Conservation (phyloP, 139 green algal genomes). For the Spirogloea muscicola region DNA sequence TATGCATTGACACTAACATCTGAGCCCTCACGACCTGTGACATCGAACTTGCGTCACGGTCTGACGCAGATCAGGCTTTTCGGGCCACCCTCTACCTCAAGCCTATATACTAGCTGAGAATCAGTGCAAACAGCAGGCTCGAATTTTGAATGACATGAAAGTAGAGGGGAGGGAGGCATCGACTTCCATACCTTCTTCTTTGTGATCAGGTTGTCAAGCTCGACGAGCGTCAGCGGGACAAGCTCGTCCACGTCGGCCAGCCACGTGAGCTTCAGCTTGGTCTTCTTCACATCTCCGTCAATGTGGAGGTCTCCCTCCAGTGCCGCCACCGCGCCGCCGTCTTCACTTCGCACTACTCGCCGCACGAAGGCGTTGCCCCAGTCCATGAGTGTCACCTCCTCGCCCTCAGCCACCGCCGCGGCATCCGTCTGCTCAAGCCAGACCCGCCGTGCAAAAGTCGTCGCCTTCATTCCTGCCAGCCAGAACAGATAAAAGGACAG, state of each 20-base stretch:
- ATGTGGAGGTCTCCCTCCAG: constrained; percentile 69
- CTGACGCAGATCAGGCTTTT: too few species aligned
- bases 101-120: too few species aligned
- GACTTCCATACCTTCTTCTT: constrained; percentile 85
- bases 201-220: constrained; percentile 93
- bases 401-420: constrained; percentile 64
- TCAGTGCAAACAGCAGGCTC: too few species aligned
- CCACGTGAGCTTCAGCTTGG: constrained; percentile 97
- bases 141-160: too few species aligned
- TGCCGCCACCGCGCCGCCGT: constrained; percentile 11
- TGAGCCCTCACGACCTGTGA: too few species aligned
- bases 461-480: constrained; percentile 41
- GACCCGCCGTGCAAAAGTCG: constrained; percentile 30
- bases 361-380: constrained; percentile 93
- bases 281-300: constrained; percentile 89
- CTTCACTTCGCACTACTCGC: not conserved
- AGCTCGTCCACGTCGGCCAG: constrained; percentile 64
- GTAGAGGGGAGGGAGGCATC: too few species aligned
- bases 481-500: not conserved
- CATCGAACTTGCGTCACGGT: too few species aligned
- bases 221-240: constrained; percentile 56
- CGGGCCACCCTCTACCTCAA: too few species aligned
- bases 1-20: too few species aligned
- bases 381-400: constrained; percentile 97
- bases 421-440: constrained; percentile 85